A percentile compares a stretch with the other conserved stretches of the same genome.
phyloP scores from a whole-genome alignment of 306 rosid species.

The Quercus agrifolia region DNA sequence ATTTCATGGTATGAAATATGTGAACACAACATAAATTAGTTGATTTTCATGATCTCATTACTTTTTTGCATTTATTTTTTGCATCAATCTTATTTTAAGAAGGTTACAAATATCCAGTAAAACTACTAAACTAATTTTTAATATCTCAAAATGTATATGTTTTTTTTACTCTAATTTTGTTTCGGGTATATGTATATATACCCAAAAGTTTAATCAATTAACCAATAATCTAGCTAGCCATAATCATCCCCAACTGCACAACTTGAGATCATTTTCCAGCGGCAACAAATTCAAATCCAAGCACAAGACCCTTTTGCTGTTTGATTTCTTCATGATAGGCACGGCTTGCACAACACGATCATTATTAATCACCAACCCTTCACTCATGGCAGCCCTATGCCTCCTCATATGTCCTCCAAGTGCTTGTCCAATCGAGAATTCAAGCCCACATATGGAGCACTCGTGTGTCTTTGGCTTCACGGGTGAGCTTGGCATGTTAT shows the following conservation, averaged over 20 bases:
- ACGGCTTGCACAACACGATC: not conserved
- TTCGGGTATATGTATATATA: too few species aligned
- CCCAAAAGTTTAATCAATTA: not conserved
- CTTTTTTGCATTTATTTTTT: too few species aligned
- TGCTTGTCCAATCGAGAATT: constrained; percentile 78
- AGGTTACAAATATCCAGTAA: too few species aligned
- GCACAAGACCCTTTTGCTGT: constrained; percentile 28
- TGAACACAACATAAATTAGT: too few species aligned
- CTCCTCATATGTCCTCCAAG: constrained; percentile 94
- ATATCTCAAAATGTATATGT: too few species aligned
- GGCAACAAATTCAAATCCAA: constrained; percentile 56
- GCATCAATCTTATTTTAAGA: too few species aligned
- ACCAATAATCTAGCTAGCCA: not conserved
- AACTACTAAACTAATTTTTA: too few species aligned
- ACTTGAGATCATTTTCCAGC: constrained; percentile 34
- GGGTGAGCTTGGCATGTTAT: not conserved
- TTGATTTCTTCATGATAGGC: constrained; percentile 42
- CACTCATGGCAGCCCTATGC: constrained; percentile 33
- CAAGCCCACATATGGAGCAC: constrained; percentile 68
- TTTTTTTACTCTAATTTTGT: too few species aligned
- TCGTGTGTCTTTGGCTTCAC: constrained; percentile 51
- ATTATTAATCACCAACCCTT: not conserved
- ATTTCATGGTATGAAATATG: too few species aligned
- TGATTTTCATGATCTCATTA: too few species aligned
- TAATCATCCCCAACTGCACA: constrained; percentile 17